Evolutionary conservation across 352 stramenopile species (phyloP), one percentile per base, ranked within the genome.

Genomic region (Pythium guiyangense): DNA sequence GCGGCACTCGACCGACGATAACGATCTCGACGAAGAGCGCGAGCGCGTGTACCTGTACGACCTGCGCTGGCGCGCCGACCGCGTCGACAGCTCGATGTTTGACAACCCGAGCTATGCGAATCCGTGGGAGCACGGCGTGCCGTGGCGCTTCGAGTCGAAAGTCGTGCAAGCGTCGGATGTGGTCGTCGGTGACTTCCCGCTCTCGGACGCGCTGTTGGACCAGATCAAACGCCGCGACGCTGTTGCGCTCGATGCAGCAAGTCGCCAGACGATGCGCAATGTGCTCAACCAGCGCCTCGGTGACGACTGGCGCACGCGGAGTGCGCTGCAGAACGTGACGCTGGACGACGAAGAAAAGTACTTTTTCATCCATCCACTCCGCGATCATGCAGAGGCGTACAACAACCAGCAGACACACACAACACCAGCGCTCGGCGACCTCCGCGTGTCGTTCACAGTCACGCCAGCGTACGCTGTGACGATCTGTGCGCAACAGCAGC

Each of bases 31-130:
- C n/a, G 67, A 82, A 12, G 69, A 85, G 9, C 71, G 69, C 17
- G 82, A 92, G 47, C 69, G 78, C n/a, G 78, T 77, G 35, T 90
- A 86, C 64, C 76, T 78, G 50, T 92, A 92, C 62, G 74, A 86
- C 47, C 62, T 92, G 55, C 58, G 67, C 10, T 92, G 83, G 83
- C 66, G 52, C 31, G 60, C 76, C 1, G 66, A 88, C 0, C 53
- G 49, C 3, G 55, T 92, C 45, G 69, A 90, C 49, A 90, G 80
- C 47, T 62, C 64, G 22, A 37, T 35, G 4, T 92, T 92, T 35
- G 56, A 90, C 45, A 74, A 92, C 54, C 50, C 69, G 12, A 74
- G 74, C 55, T 84, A 88, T 45, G 63, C 73, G 52, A 92, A 92
- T 49, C 83, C 83, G 25, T 62, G 74, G 34, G 44, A 69, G 14